Evolutionary conservation across 441 rosid genomes (phyloP).

Genomic region (Rhodomyrtus psidioides): DNA sequence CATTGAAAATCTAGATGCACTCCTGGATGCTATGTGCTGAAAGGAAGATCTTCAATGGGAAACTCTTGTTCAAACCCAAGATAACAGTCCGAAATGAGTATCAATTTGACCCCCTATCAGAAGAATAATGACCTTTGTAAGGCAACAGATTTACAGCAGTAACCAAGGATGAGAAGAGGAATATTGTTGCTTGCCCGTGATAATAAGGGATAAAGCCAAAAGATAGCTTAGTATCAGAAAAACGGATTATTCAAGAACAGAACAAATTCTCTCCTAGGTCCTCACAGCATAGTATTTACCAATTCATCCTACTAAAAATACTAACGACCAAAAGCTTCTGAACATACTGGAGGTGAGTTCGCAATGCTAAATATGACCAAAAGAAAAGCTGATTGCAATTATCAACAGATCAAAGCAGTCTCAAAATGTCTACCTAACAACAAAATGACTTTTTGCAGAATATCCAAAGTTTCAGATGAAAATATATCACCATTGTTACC

Average conservation of each 20-base stretch:
- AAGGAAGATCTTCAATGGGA: constrained; percentile 44
- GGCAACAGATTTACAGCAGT: background rate
- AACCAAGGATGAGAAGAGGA: background rate
- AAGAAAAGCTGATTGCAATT: background rate
- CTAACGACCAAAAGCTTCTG: background rate
- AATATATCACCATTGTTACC: background rate
- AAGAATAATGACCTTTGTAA: background rate
- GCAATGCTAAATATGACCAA: background rate
- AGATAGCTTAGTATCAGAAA: background rate
- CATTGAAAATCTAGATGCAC: background rate
- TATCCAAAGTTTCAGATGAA: background rate
- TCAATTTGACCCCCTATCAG: constrained; percentile 65
- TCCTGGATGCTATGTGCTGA: background rate
- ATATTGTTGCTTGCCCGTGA: background rate
- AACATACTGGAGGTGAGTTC: background rate
- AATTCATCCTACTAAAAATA: background rate
- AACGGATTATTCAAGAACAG: background rate
- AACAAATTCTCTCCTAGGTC: background rate
- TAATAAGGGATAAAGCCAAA: background rate
- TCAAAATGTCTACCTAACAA: background rate
- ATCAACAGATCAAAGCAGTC: background rate
- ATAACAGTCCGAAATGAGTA: constrained; percentile 88
- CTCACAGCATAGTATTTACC: background rate
- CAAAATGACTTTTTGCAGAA: background rate
- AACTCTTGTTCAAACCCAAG: constrained; percentile 81